Evolutionary conservation across 371 early-diverging fungal genomes (phyloP), one percentile per base, ranked within the genome.

Genomic region (Mucor racemosus): DNA sequence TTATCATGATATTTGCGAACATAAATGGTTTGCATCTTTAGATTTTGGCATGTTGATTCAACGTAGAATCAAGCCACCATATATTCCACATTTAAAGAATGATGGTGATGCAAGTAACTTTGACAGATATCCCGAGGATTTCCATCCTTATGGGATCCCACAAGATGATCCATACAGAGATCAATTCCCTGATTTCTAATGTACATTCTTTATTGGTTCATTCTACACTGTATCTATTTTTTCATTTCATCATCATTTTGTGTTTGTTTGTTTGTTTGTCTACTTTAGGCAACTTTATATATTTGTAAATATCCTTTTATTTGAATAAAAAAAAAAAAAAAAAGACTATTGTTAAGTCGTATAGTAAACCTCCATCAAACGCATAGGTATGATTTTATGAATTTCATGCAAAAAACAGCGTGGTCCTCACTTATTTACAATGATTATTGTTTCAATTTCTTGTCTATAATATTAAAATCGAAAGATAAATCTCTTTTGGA

Each of bases 21-120:
- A 92, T 76, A 78, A 84, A 42, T 93, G 92, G 90, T 93, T 94
- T 69, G 76, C 79, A 0, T 84, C 85, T 5, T 82, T 92, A 5
- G 85, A 92, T 68, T 94, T 91, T 86, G 69, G 82, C 2, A 81
- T 76, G 35, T 73, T 93, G 4, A 41, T 86, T 35, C 72, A 86
- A 40, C 71, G 88, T 42, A 75, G 78, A 54, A 79, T 90, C 31
- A 78, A 76, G 26, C 88, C 92, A 13, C 94, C 95, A 7, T 85
- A 90, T 67, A 81, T 89, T 31, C 91, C 91, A 5, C 73, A 80
- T n/a, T 76, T 84, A 62, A 78, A 81, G 26, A 77, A 81, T 50
- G 80, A 81, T 10, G 91, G 90, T 10, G 91, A 90, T 74, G 81
- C 91, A 9, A 79, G 88, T 64, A 85, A 88, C 68, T 88, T 90